These are phyloP conservation scores for Chlorella sp. DNA, from an alignment of 139 green algal genomes.

Conservation along the genomic window DNA sequence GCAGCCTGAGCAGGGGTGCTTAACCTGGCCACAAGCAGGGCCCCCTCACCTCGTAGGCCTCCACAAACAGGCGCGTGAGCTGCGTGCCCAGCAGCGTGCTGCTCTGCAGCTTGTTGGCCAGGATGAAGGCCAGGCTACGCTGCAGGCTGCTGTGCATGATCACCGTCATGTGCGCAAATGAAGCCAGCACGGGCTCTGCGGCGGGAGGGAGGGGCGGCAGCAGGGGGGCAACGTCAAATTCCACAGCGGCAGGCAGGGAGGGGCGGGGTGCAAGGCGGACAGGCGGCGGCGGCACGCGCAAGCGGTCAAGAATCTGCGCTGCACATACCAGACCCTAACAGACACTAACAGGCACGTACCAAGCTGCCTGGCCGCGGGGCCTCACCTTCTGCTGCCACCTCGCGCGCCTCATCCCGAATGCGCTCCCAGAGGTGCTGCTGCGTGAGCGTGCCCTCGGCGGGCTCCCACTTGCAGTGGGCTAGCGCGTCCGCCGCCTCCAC, in stretches of 20 bases:
- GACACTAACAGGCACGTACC: background rate
- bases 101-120: slow-evolving; percentile 94
- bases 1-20: background rate
- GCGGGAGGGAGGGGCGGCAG: background rate
- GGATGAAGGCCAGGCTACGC: slow-evolving; percentile 86
- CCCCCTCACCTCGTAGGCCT: slow-evolving; percentile 57
- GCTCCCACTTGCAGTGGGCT: slow-evolving; percentile 54
- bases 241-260: background rate
- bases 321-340: background rate
- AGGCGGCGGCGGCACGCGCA: background rate
- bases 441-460: slow-evolving; percentile 53
- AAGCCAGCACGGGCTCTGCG: slow-evolving; percentile 89
- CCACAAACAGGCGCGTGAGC: slow-evolving; percentile 89
- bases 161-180: slow-evolving; percentile 93
- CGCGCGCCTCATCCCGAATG: slow-evolving; percentile 63
- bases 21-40: background rate
- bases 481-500: slow-evolving; percentile 34
- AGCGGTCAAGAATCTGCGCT: background rate
- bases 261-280: background rate
- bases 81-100: slow-evolving; percentile 92
- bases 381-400: slow-evolving; percentile 15
- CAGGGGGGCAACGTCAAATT: background rate
- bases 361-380: background rate
- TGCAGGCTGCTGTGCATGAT: slow-evolving; percentile 89
- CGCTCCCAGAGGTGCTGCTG: slow-evolving; percentile 69